Evolutionary conservation across 441 rosid genomes (phyloP).

Genomic region (Adansonia grandidieri): DNA sequence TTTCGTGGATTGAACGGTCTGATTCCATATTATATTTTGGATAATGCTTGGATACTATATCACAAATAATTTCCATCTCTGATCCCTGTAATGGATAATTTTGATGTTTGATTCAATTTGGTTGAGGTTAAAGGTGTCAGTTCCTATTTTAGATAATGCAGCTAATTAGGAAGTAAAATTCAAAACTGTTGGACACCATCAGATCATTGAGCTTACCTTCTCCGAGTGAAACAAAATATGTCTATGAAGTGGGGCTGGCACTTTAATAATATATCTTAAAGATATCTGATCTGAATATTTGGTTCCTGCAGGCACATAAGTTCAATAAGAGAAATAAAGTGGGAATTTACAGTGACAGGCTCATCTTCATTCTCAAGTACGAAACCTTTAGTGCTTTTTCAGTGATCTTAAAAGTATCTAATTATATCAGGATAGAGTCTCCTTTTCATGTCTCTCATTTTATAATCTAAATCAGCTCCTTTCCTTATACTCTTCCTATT

Average conservation of each 20-base stretch:
- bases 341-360: conserved; percentile 53
- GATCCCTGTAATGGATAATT: background rate
- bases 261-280: conserved; percentile 42
- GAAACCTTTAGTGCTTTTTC: conserved; percentile 41
- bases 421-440: conserved; percentile 25
- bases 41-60: background rate
- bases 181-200: background rate
- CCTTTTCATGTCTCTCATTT: background rate
- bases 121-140: conserved; percentile 3
- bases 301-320: conserved; percentile 98
- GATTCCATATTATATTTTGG: background rate
- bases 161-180: conserved; percentile 12
- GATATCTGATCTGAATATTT: conserved; percentile 71
- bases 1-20: background rate
- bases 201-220: background rate
- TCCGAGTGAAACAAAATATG: conserved; percentile 7
- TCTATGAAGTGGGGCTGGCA: conserved; percentile 21
- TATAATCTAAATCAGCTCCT: background rate
- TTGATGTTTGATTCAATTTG: background rate
- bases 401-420: conserved; percentile 28
- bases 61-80: conserved; percentile 7
- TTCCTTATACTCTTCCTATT: background rate
- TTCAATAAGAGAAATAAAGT: conserved; percentile 51
- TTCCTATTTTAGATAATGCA: background rate
- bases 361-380: conserved; percentile 71